phyloP scores from a whole-genome alignment of 768 basidiomycete genomes.

The Leccinellum luteum region DNA sequence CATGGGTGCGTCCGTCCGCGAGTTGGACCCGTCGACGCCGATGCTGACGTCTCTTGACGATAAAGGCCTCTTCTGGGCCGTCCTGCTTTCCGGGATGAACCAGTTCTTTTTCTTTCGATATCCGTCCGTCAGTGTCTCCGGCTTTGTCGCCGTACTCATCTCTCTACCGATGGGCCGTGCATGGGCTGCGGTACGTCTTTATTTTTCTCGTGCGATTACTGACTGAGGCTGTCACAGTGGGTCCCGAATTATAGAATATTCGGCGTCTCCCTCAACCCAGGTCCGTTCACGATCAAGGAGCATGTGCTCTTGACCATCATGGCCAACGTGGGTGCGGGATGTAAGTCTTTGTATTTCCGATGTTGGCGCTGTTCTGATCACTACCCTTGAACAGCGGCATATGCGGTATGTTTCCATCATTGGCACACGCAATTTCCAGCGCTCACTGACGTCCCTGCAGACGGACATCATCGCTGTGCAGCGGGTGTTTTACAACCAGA shows the following conservation, averaged over 20 bases:
- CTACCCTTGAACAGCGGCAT: constrained; percentile 36
- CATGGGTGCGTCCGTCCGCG: constrained; percentile 35
- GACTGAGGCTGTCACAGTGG: constrained; percentile 30
- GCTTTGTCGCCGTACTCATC: constrained; percentile 66
- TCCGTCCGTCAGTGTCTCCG: constrained; percentile 41
- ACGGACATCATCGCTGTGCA: constrained; percentile 78
- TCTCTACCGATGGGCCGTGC: constrained; percentile 66
- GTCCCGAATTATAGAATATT: constrained; percentile 52
- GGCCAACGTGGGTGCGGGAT: constrained; percentile 41
- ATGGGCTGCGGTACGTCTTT: constrained; percentile 45
- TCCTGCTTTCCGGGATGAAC: constrained; percentile 72
- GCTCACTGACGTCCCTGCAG: constrained; percentile 10
- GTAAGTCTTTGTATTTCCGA: constrained; percentile 19
- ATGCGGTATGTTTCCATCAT: constrained; percentile 34
- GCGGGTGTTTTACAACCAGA: constrained; percentile 62
- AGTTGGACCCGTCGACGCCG: background rate
- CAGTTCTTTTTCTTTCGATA: constrained; percentile 77
- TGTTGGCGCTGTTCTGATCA: background rate
- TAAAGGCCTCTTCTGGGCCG: constrained; percentile 43
- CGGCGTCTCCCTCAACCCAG: constrained; percentile 66
- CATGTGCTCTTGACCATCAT: constrained; percentile 70
- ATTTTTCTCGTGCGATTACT: no score
- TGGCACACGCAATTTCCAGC: background rate
- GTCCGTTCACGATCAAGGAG: constrained; percentile 75
- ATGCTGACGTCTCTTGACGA: background rate